Evolutionary conservation across 2,329 filamentous ascomycete genomes (phyloP).

Genomic region (Pseudopithomyces chartarum): DNA sequence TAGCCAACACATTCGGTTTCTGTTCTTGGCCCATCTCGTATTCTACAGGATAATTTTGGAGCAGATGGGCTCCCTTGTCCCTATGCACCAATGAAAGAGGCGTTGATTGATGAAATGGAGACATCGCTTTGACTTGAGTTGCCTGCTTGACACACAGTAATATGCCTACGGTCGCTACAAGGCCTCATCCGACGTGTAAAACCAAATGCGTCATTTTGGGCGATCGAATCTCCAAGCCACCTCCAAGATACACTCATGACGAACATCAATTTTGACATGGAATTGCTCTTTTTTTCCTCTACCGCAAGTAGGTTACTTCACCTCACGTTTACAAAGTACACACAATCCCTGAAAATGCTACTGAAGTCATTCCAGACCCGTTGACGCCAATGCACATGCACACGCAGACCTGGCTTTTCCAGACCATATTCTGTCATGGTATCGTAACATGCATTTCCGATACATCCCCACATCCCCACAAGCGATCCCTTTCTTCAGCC

Average conservation of each 20-base stretch:
- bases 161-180: no score
- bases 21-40: no score
- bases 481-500: background rate
- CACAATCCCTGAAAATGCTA: background rate
- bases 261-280: background rate
- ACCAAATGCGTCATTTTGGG: no score
- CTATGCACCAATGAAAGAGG: no score
- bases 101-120: no score
- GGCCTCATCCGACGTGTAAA: no score
- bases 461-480: constrained; percentile 10
- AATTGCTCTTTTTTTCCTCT: background rate
- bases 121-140: no score
- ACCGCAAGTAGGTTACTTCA: background rate
- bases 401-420: background rate
- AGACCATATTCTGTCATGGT: background rate
- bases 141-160: no score
- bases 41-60: background rate
- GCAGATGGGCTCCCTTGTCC: background rate
- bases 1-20: no score
- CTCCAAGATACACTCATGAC: background rate
- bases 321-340: background rate
- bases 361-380: background rate
- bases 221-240: background rate
- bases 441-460: background rate
- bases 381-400: background rate